Evolutionary conservation across 345 rosid species (phyloP).

Genomic region (Rhizophora mangle): DNA sequence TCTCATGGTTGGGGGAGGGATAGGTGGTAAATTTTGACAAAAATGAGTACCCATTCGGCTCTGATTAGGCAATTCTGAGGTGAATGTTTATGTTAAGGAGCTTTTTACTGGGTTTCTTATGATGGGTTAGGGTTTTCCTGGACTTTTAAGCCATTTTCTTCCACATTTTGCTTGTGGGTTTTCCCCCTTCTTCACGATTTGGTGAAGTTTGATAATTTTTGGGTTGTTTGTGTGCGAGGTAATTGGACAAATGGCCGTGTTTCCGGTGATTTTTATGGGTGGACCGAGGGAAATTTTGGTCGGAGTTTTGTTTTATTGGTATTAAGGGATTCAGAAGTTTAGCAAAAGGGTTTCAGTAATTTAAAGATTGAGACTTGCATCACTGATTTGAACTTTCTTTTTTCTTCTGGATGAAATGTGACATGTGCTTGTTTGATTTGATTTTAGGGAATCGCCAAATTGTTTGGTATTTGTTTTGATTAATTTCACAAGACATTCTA

Average conservation of each 20-base stretch:
- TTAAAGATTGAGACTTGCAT: too few species aligned
- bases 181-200: background rate
- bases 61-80: background rate
- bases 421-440: background rate
- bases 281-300: background rate
- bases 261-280: background rate
- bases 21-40: background rate
- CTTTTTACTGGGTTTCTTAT: background rate
- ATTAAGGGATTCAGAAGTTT: background rate
- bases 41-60: too few species aligned
- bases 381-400: too few species aligned
- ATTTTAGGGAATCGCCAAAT: background rate
- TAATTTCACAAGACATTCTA: too few species aligned
- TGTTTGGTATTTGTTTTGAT: background rate
- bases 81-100: background rate
- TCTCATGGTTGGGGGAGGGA: background rate
- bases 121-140: slow-evolving; percentile 4
- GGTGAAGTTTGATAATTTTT: background rate
- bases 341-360: too few species aligned
- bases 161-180: slow-evolving; percentile 5
- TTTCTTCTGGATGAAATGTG: too few species aligned
- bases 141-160: background rate
- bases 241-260: background rate
- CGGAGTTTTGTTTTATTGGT: slow-evolving; percentile 1
- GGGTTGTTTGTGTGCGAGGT: background rate